Conservation (phyloP, 2,329 filamentous ascomycete species). For the Ophiostoma ips region DNA sequence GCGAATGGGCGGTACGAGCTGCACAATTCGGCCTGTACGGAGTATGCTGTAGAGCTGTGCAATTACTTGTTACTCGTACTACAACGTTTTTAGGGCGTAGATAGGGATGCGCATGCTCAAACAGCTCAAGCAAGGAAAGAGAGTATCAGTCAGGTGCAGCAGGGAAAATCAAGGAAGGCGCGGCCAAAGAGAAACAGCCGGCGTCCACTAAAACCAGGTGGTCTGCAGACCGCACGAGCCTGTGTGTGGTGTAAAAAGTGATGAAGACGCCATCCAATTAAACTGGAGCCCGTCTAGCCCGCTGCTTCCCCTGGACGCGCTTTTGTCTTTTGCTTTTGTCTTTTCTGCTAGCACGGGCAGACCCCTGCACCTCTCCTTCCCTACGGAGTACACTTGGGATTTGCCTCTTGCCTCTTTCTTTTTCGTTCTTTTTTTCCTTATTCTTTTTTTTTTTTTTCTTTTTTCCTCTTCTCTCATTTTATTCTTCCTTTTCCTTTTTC, state of each 20-base stretch:
- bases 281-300: not conserved
- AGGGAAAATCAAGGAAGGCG: slow-evolving; percentile 4
- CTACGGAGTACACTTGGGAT: not conserved
- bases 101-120: too few relatives aligned
- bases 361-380: not conserved
- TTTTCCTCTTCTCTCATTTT: not conserved
- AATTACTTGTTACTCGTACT: too few relatives aligned
- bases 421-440: not conserved
- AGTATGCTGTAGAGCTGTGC: too few relatives aligned
- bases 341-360: too few relatives aligned
- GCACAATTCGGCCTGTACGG: too few relatives aligned
- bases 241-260: not conserved
- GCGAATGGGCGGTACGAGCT: too few relatives aligned
- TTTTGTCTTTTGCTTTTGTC: too few relatives aligned
- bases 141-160: not conserved
- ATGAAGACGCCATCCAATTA: too few relatives aligned
- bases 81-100: too few relatives aligned
- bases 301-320: too few relatives aligned
- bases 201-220: too few relatives aligned
- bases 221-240: not conserved
- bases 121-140: not conserved
- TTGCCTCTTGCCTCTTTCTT: not conserved
- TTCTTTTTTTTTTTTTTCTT: not conserved
- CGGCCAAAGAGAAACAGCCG: not conserved
- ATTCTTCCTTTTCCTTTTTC: not conserved